A percentile compares a stretch with the other conserved stretches of the same genome.
Conservation (phyloP, 176 grass and related monocot species). For the Elaeis guineensis region DNA sequence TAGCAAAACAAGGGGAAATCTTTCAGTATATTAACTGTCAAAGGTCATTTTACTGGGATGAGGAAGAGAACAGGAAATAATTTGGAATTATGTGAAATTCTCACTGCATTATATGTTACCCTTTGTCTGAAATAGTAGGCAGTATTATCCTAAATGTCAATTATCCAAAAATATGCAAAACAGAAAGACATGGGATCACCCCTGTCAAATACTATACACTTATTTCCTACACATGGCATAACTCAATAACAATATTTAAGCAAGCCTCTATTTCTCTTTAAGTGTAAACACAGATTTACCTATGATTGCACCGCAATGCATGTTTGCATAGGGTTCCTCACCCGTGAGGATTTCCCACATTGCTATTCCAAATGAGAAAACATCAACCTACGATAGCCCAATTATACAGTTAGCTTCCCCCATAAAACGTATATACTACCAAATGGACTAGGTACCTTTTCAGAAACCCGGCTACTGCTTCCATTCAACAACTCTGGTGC, state of each 20-base stretch:
- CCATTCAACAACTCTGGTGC: constrained; percentile 97
- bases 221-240: too few species aligned
- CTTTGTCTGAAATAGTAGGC: not conserved
- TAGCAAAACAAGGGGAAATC: too few species aligned
- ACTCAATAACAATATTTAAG: too few species aligned
- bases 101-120: too few species aligned
- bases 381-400: constrained; percentile 56
- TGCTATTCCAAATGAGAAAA: constrained; percentile 92
- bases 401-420: not conserved
- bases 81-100: too few species aligned
- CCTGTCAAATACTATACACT: too few species aligned
- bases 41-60: too few species aligned
- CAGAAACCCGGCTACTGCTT: constrained; percentile 73
- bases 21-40: too few species aligned
- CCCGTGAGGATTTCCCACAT: constrained; percentile 96
- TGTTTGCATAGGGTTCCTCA: constrained; percentile 83
- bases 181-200: not conserved
- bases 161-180: not conserved
- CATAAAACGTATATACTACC: constrained; percentile 2
- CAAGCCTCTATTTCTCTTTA: too few species aligned
- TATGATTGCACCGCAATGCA: constrained; percentile 94
- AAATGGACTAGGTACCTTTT: constrained; percentile 51
- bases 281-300: constrained; percentile 29
- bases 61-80: too few species aligned
- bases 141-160: not conserved